Conservation (phyloP, 2,329 filamentous ascomycete genomes). For the Bipolaris sorokiniana region DNA sequence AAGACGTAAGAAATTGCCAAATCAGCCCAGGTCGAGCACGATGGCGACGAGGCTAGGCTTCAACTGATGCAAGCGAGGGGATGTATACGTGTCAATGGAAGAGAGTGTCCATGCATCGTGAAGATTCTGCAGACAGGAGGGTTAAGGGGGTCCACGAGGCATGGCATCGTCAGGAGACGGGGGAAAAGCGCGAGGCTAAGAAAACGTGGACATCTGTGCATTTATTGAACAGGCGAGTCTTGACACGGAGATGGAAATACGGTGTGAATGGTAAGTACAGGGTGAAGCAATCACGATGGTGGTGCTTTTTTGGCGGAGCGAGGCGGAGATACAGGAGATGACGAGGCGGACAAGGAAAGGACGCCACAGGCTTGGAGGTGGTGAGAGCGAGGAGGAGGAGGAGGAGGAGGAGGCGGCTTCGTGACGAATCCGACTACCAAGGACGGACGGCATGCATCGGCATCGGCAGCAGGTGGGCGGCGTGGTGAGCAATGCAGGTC, state of each 20-base stretch:
- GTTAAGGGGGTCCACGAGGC: conserved; percentile 15
- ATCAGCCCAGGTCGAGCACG: conserved; percentile 26
- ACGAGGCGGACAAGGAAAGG: conserved; percentile 8
- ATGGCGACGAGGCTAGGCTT: conserved; percentile 25
- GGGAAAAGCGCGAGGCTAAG: not conserved
- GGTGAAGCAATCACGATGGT: not conserved
- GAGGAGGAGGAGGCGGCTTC: no score
- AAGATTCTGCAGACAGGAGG: conserved; percentile 30
- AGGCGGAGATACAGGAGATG: conserved; percentile 11
- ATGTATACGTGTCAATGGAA: conserved; percentile 27
- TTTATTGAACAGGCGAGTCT: not conserved
- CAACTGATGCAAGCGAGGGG: conserved; percentile 29
- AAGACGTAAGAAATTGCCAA: conserved; percentile 48
- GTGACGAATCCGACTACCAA: conserved; percentile 17
- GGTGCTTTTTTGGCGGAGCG: conserved; percentile 10
- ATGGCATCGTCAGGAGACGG: not conserved
- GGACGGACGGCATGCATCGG: conserved; percentile 23
- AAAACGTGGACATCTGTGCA: not conserved
- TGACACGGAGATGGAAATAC: not conserved
- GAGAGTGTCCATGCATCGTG: conserved; percentile 21
- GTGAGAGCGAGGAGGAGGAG: conserved; percentile 22
- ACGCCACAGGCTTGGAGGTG: conserved; percentile 5
- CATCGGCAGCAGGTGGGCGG: conserved; percentile 18
- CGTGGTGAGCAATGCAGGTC: conserved; percentile 18
- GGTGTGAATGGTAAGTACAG: not conserved